Percentiles rank a stretch among this genome's conserved stretches.
phyloP scores from a whole-genome alignment of 2,329 filamentous ascomycete species.

The Sordariomycetes sp. region DNA sequence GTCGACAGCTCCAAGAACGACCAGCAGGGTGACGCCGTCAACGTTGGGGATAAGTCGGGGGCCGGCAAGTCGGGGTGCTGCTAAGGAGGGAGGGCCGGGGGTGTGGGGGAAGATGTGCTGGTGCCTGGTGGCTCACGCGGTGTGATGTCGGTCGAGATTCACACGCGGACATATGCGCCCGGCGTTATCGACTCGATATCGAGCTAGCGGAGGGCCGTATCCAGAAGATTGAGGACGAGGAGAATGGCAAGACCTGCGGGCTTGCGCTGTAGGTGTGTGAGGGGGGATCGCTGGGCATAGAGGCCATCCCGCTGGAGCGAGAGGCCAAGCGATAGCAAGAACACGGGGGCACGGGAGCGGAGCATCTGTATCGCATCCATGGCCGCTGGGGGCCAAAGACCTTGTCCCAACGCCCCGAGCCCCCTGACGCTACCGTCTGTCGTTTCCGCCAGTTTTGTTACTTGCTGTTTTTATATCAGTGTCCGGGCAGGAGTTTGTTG shows the following conservation, averaged over 20 bases:
- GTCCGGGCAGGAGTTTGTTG: slow-evolving; percentile 5
- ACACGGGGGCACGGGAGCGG: neutral
- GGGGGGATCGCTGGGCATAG: neutral
- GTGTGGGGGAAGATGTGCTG: neutral
- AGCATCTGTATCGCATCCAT: neutral
- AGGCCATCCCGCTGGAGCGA: neutral
- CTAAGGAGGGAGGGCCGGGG: slow-evolving; percentile 26
- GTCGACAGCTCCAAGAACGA: slow-evolving; percentile 83
- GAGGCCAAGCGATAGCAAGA: neutral
- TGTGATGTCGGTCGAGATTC: neutral
- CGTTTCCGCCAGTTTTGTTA: neutral
- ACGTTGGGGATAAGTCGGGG: slow-evolving; percentile 50
- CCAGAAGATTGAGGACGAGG: neutral
- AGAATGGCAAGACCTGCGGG: neutral
- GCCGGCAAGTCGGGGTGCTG: slow-evolving; percentile 55
- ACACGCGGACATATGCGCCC: neutral
- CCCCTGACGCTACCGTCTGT: neutral
- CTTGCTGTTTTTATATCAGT: slow-evolving; percentile 3
- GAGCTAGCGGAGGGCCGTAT: neutral
- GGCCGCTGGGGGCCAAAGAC: neutral
- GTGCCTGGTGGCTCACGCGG: neutral
- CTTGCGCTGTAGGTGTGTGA: neutral
- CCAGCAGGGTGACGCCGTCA: slow-evolving; percentile 47
- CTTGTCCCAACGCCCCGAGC: neutral
- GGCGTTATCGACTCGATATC: neutral